Evolutionary conservation across 768 basidiomycete species (phyloP).

Genomic region (Calvatia gigantea): DNA sequence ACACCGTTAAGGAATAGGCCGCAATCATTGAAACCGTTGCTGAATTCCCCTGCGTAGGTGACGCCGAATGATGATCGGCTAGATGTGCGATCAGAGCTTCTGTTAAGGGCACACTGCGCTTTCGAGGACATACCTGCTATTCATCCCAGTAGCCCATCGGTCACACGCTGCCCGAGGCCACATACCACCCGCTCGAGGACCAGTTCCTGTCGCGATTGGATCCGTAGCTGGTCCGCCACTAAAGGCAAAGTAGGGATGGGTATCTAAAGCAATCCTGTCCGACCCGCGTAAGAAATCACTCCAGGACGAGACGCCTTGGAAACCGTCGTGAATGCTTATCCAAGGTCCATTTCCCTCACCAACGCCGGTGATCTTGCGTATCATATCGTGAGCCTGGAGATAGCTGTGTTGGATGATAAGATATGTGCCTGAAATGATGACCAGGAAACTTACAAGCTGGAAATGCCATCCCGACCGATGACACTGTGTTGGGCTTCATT

Average conservation of each 20-base stretch:
- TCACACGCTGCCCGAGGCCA: slow-evolving; percentile 54
- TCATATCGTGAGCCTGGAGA: slow-evolving; percentile 54
- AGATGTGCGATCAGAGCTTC: slow-evolving; percentile 11
- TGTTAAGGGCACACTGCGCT: slow-evolving; percentile 21
- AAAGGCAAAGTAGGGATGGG: slow-evolving; percentile 46
- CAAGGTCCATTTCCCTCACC: slow-evolving; percentile 66
- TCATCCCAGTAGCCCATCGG: slow-evolving; percentile 55
- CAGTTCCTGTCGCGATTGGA: slow-evolving; percentile 35
- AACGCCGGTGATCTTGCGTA: slow-evolving; percentile 69
- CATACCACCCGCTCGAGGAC: slow-evolving; percentile 35
- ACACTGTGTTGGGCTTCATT: slow-evolving; percentile 54
- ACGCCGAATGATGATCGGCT: slow-evolving; percentile 59
- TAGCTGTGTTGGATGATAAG: slow-evolving; percentile 35
- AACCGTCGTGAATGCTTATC: slow-evolving; percentile 46
- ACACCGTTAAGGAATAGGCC: slow-evolving; percentile 33
- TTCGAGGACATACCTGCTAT: slow-evolving; percentile 38
- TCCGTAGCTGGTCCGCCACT: slow-evolving; percentile 31
- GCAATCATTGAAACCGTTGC: slow-evolving; percentile 66
- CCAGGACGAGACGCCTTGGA: slow-evolving; percentile 37
- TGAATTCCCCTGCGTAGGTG: slow-evolving; percentile 77
- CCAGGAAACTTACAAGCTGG: slow-evolving; percentile 57
- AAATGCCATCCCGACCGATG: slow-evolving; percentile 55
- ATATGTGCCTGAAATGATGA: slow-evolving; percentile 20
- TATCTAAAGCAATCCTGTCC: slow-evolving; percentile 40
- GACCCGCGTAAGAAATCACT: slow-evolving; percentile 31